phyloP scores from a whole-genome alignment of 1,284 basidiomycete genomes.

The Boletus sp. region DNA sequence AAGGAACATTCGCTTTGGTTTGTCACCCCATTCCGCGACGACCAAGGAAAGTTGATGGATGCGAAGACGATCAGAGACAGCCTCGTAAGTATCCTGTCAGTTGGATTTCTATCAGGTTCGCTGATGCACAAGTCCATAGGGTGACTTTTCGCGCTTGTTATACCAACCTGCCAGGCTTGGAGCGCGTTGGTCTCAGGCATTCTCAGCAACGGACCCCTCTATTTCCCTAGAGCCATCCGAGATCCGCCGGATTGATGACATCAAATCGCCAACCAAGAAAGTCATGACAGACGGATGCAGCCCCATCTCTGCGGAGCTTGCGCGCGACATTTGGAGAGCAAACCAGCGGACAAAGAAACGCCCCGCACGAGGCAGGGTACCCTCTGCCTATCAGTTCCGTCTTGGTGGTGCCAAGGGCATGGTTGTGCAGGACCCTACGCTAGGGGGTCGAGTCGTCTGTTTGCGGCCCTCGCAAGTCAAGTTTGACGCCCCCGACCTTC shows the following conservation, averaged over 20 bases:
- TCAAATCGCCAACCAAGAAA: conserved; percentile 25
- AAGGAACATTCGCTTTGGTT: conserved; percentile 65
- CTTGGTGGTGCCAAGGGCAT: conserved; percentile 51
- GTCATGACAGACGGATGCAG: conserved; percentile 55
- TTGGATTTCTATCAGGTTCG: background rate
- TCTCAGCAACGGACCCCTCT: conserved; percentile 52
- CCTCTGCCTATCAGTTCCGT: conserved; percentile 47
- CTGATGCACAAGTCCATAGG: conserved; percentile 33
- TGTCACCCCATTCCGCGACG: conserved; percentile 47
- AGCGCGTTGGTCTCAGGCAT: conserved; percentile 58
- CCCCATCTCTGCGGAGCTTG: conserved; percentile 44
- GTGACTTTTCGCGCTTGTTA: conserved; percentile 41
- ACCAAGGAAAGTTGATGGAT: conserved; percentile 25
- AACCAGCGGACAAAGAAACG: conserved; percentile 30
- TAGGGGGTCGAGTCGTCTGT: conserved; percentile 41
- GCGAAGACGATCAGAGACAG: conserved; percentile 39
- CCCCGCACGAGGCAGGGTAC: conserved; percentile 23
- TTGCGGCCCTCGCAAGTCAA: conserved; percentile 53
- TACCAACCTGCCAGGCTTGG: conserved; percentile 50
- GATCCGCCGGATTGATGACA: conserved; percentile 38
- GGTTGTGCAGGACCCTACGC: conserved; percentile 46
- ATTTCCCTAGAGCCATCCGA: conserved; percentile 41
- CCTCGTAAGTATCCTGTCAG: conserved; percentile 32
- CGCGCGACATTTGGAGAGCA: conserved; percentile 39
- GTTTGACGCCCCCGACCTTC: conserved; percentile 45